phyloP scores from a whole-genome alignment of 176 grass and related monocot species.

The Saccharum spontaneum region DNA sequence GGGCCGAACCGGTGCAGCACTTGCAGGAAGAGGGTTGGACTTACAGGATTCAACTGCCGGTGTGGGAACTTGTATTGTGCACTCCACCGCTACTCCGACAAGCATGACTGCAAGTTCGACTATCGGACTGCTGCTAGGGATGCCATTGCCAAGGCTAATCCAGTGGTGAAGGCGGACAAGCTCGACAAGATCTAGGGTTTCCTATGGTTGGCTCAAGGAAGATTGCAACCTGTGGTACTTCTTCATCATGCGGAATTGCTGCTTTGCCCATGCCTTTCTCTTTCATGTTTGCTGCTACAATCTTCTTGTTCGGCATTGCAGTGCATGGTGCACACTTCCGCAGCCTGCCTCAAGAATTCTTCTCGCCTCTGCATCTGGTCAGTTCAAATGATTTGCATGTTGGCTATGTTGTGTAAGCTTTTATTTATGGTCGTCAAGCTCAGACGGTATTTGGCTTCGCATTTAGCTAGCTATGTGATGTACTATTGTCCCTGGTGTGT shows the following conservation, averaged over 20 bases:
- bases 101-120: slow-evolving; percentile 88
- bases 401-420: slow-evolving; percentile 73
- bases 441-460: slow-evolving; percentile 45
- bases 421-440: slow-evolving; percentile 46
- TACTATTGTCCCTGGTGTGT: slow-evolving; percentile 36
- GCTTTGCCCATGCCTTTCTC: slow-evolving; percentile 47
- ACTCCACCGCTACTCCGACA: slow-evolving; percentile 77
- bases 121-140: slow-evolving; percentile 83
- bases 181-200: slow-evolving; percentile 86
- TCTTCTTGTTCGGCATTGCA: slow-evolving; percentile 30
- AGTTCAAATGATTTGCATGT: slow-evolving; percentile 54
- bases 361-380: slow-evolving; percentile 17
- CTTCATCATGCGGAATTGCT: slow-evolving; percentile 28
- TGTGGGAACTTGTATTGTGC: slow-evolving; percentile 81
- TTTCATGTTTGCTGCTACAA: slow-evolving; percentile 48
- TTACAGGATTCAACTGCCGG: slow-evolving; percentile 87
- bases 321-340: slow-evolving; percentile 44
- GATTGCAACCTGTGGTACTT: slow-evolving; percentile 2
- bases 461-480: slow-evolving; percentile 59
- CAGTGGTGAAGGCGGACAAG: slow-evolving; percentile 91
- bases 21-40: slow-evolving; percentile 79
- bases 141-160: slow-evolving; percentile 95
- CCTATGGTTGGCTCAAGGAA: not conserved
- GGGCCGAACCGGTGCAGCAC: slow-evolving; percentile 70
- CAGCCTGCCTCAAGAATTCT: slow-evolving; percentile 37